These are phyloP conservation scores for Sedum album DNA, from an alignment of 164 flowering plant species.

Conservation along the genomic window DNA sequence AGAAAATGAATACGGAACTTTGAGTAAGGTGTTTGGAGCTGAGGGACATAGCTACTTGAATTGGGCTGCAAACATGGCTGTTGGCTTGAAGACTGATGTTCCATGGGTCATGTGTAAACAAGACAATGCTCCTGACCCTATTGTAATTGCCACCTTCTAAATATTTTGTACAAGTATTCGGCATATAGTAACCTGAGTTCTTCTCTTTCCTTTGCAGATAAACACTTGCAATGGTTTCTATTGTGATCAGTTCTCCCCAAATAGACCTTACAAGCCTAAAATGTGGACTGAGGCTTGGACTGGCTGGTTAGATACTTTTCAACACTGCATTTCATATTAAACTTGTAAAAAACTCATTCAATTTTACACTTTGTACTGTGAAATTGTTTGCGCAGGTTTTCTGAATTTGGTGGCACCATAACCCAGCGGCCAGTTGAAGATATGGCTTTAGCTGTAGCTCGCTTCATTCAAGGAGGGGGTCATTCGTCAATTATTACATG, in stretches of 20 bases:
- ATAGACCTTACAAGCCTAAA: slow-evolving; percentile 31
- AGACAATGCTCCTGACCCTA: slow-evolving; percentile 39
- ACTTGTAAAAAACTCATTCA: no score
- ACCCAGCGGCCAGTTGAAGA: slow-evolving; percentile 61
- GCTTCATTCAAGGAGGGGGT: slow-evolving; percentile 58
- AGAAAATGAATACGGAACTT: slow-evolving; percentile 35
- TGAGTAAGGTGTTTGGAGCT: slow-evolving; percentile 20
- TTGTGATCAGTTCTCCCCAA: slow-evolving; percentile 32
- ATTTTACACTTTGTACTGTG: not conserved
- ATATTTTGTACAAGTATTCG: not conserved
- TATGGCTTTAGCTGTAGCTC: slow-evolving; percentile 62
- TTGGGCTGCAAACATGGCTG: slow-evolving; percentile 46
- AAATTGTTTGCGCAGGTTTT: slow-evolving; percentile 37
- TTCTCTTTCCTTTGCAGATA: slow-evolving; percentile 24
- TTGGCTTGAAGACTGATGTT: slow-evolving; percentile 27
- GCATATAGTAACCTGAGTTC: not conserved
- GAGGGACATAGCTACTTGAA: slow-evolving; percentile 28
- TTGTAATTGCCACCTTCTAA: slow-evolving; percentile 14
- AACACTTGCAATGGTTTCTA: slow-evolving; percentile 43
- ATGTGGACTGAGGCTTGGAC: slow-evolving; percentile 47
- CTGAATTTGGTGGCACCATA: slow-evolving; percentile 42
- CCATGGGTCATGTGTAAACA: slow-evolving; percentile 52
- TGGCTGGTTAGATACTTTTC: slow-evolving; percentile 28
- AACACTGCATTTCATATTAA: no score
- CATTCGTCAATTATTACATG: slow-evolving; percentile 66